Percentiles rank a stretch among this genome's conserved stretches.
These are phyloP conservation scores for Chloranthus sessilifolius DNA, from an alignment of 164 flowering plant genomes.

Conservation along the genomic window DNA sequence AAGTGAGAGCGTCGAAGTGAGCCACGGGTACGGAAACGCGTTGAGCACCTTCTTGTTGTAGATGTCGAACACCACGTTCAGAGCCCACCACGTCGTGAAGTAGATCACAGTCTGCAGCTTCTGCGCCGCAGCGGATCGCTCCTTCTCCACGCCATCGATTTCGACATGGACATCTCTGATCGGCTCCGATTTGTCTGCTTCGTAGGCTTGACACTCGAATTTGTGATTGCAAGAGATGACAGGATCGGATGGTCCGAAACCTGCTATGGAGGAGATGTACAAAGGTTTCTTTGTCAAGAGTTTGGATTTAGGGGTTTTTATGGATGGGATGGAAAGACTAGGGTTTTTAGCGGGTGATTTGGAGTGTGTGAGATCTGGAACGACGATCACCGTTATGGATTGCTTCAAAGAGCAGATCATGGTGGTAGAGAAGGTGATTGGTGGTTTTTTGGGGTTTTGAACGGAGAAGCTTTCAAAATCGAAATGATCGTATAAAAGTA, in stretches of 20 bases:
- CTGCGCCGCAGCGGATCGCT: constrained; percentile 48
- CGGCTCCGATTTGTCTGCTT: constrained; percentile 46
- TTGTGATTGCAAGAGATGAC: constrained; percentile 11
- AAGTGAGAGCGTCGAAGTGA: constrained; percentile 77
- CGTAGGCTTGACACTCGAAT: constrained; percentile 56
- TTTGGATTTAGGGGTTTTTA: background rate
- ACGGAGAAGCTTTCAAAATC: too few species aligned
- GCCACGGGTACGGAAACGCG: constrained; percentile 84
- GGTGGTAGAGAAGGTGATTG: too few species aligned
- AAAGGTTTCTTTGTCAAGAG: constrained; percentile 21
- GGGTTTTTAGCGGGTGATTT: constrained; percentile 5
- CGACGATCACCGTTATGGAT: constrained; percentile 9
- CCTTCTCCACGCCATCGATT: constrained; percentile 7
- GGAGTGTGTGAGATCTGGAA: constrained; percentile 7
- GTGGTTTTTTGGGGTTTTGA: too few species aligned
- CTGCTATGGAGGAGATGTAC: constrained; percentile 24
- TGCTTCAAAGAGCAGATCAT: constrained; percentile 31
- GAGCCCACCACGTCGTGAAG: constrained; percentile 86
- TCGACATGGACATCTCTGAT: constrained; percentile 7
- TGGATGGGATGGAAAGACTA: constrained; percentile 7
- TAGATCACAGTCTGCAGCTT: constrained; percentile 64
- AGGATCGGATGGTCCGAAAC: constrained; percentile 11
- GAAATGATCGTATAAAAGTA: too few species aligned
- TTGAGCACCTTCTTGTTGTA: constrained; percentile 92
- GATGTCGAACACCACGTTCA: constrained; percentile 84